Base-by-base conservation (phyloP, 441 rosid genomes). In the Breynia disticha region DNA sequence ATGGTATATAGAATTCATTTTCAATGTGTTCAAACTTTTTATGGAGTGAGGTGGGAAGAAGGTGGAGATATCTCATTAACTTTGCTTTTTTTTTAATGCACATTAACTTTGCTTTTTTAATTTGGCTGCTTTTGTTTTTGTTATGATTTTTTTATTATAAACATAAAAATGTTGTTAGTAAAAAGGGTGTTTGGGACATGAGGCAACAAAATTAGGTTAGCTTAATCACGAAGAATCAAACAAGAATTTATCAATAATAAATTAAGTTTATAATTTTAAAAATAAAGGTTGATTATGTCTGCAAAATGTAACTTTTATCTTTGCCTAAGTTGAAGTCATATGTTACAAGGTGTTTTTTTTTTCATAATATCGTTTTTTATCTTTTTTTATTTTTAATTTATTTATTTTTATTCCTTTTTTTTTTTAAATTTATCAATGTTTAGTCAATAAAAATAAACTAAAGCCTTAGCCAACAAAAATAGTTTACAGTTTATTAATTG, bases 161-260 rank as follows among this genome's bases (percentile, higher is more conserved):
- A 45, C 46, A 21, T 50, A 28, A 28, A 28, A 28, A 28, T 28
- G 16, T n/a, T 46, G 18, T 51, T 48, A 16, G 51, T 50, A 52
- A 61, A 65, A 55, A 63, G 32, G 24, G 13, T 42, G 47, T 58
- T 39, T 65, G 67, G 69, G 57, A 19, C 50, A 20, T 21, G 59
- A 59, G 20, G 54, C 52, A 20, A n/a, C n/a, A 16, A 46, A 41
- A 52, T 67, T 43, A 65, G n/a, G 70, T 69, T 86, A 86, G 70
- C 97, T 90, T 90, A 86, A 81, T 70, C 75, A 71, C 86, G 86
- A 90, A 90, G 97, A 77, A 79, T 82, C 77, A 65, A 72, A 68
- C n/a, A 55, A 72, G 55, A 76, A 59, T 48, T 50, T 43, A 54
- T 2, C 41, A 45, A 38, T 5, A 32, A 32, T 15, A 12, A 42